phyloP scores from a whole-genome alignment of 176 grass and related monocot genomes.

The Bonia amplexicaulis region DNA sequence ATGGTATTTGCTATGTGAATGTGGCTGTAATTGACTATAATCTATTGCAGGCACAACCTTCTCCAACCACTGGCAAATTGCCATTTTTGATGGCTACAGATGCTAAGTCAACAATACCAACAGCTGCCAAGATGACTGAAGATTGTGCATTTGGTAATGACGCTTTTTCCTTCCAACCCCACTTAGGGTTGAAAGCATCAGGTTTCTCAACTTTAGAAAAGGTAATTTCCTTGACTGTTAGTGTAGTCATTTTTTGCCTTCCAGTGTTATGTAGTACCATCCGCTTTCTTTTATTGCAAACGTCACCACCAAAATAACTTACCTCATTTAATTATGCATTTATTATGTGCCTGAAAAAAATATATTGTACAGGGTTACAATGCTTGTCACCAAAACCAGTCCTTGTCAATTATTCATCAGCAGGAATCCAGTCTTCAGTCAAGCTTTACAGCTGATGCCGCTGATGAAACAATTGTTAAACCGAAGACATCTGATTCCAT shows the following conservation, averaged over 20 bases:
- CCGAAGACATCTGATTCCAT: conserved; percentile 41
- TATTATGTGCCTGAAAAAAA: conserved; percentile 3
- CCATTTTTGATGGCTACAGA: conserved; percentile 43
- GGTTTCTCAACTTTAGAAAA: conserved; percentile 55
- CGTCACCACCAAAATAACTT: not conserved
- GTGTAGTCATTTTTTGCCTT: not conserved
- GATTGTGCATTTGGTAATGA: conserved; percentile 46
- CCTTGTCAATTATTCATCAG: conserved; percentile 35
- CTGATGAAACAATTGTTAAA: conserved; percentile 25
- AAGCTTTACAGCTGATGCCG: conserved; percentile 46
- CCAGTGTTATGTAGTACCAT: not conserved
- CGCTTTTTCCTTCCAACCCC: conserved; percentile 74
- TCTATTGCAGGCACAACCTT: conserved; percentile 71
- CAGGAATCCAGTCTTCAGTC: conserved; percentile 51
- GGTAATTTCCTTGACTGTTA: conserved; percentile 20
- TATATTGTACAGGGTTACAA: conserved; percentile 8
- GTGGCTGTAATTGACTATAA: not conserved
- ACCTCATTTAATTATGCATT: not conserved
- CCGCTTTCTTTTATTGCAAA: conserved; percentile 13
- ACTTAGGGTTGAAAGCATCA: conserved; percentile 33
- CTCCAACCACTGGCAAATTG: conserved; percentile 86
- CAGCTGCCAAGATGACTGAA: conserved; percentile 10
- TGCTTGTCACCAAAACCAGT: conserved; percentile 29
- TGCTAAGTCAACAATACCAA: conserved; percentile 29
- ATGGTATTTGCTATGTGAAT: conserved; percentile 9